Evolutionary conservation across 805 yeast genomes (phyloP).

Genomic region (Kregervanrija pseudodelftensis): DNA sequence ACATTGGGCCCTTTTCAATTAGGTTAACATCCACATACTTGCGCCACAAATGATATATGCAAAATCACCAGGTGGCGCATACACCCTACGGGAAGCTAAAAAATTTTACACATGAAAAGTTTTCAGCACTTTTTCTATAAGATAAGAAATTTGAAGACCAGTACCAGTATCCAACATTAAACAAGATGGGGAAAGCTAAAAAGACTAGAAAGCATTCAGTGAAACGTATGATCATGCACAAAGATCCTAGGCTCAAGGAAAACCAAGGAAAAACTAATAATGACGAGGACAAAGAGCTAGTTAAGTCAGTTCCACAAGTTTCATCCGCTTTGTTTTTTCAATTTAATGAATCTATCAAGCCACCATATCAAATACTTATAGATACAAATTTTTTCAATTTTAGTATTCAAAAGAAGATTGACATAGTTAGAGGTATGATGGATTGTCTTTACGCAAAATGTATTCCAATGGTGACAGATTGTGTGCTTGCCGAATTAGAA

Average conservation of each 20-base stretch:
- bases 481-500: conserved; percentile 97
- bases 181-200: conserved; percentile 92
- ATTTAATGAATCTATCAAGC: conserved; percentile 86
- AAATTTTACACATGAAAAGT: too few relatives aligned
- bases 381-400: conserved; percentile 97
- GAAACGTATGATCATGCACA: conserved; percentile 71
- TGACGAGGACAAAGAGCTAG: conserved; percentile 69
- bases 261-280: conserved; percentile 32
- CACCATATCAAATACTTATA: conserved; percentile 94
- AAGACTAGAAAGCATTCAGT: conserved; percentile 97
- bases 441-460: conserved; percentile 91
- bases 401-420: conserved; percentile 92
- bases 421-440: conserved; percentile 95
- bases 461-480: conserved; percentile 92
- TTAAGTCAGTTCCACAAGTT: conserved; percentile 80
- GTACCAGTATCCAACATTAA: not conserved
- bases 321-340: conserved; percentile 94
- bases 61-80: too few relatives aligned
- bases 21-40: too few relatives aligned
- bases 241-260: conserved; percentile 55
- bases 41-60: too few relatives aligned
- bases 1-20: too few relatives aligned
- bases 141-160: not conserved
- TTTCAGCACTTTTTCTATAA: not conserved
- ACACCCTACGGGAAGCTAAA: too few relatives aligned